Percentiles rank a stretch among this genome's conserved stretches.
Evolutionary conservation across 768 basidiomycete species (phyloP).

Genomic region (Tylopilus plumbeoviolaceoides): DNA sequence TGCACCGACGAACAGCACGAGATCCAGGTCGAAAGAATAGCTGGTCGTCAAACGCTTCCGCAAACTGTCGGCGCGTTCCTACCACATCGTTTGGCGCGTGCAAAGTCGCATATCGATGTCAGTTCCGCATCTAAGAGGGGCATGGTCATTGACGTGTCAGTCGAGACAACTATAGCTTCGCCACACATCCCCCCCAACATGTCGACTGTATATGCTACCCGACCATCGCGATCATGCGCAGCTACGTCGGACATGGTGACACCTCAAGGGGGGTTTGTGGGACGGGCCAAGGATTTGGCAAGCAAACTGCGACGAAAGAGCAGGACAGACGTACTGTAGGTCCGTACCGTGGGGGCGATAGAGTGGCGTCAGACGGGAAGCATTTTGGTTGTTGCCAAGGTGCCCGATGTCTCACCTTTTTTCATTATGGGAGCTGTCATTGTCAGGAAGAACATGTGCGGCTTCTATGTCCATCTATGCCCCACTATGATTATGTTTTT

Average conservation of each 20-base stretch:
- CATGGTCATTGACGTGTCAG: constrained; percentile 45
- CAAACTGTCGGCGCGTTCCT: constrained; percentile 40
- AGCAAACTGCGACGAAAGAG: constrained; percentile 42
- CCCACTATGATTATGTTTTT: constrained; percentile 10
- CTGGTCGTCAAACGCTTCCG: constrained; percentile 39
- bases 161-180: constrained; percentile 37
- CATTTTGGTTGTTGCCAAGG: constrained; percentile 27
- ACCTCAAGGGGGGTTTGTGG: constrained; percentile 29
- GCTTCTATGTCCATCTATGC: constrained; percentile 26
- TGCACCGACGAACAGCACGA: constrained; percentile 45
- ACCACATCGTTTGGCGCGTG: constrained; percentile 44
- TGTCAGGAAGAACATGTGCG: constrained; percentile 6
- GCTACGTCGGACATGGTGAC: constrained; percentile 31
- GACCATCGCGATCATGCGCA: constrained; percentile 32
- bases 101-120: constrained; percentile 38
- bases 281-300: constrained; percentile 39
- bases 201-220: constrained; percentile 21
- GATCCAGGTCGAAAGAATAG: constrained; percentile 46
- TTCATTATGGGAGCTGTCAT: constrained; percentile 7
- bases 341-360: constrained; percentile 13
- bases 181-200: constrained; percentile 1
- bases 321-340: constrained; percentile 14
- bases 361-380: constrained; percentile 12
- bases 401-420: constrained; percentile 13
- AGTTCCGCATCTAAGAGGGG: constrained; percentile 23